Conservation (phyloP, 768 basidiomycete species). For the Pleurotus tuoliensis region DNA sequence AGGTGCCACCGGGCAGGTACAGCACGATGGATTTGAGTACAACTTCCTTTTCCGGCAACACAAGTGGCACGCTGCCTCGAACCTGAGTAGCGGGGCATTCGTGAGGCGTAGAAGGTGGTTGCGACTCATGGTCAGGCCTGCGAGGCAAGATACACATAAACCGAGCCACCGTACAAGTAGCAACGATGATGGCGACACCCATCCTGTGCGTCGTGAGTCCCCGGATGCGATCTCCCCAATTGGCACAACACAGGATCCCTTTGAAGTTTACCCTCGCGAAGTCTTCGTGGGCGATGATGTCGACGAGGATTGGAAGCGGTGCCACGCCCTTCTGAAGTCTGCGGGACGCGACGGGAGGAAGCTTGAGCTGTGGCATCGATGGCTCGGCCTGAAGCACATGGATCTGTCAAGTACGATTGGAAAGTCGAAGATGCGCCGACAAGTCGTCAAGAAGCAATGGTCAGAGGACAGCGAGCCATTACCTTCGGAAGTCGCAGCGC, state of each 20-base stretch:
- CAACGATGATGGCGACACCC: background rate
- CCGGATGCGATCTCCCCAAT: background rate
- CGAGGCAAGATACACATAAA: constrained; percentile 22
- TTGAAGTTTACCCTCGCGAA: constrained; percentile 27
- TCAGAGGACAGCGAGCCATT: constrained; percentile 38
- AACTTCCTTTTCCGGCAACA: constrained; percentile 70
- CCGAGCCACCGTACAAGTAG: background rate
- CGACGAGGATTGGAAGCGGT: constrained; percentile 58
- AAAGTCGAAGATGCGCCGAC: constrained; percentile 27
- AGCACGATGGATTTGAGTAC: constrained; percentile 84
- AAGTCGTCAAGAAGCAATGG: constrained; percentile 35
- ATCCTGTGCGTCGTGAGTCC: background rate
- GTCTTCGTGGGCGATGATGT: constrained; percentile 53
- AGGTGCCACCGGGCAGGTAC: constrained; percentile 66
- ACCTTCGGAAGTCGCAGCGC: constrained; percentile 22
- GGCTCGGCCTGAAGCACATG: constrained; percentile 49
- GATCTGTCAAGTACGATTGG: constrained; percentile 13
- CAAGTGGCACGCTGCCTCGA: constrained; percentile 63
- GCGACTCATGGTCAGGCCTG: constrained; percentile 77
- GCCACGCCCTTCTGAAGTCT: constrained; percentile 45
- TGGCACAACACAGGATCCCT: constrained; percentile 8
- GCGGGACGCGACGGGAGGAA: constrained; percentile 67
- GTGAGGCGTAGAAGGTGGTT: constrained; percentile 82
- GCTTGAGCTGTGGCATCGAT: constrained; percentile 71
- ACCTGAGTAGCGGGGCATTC: constrained; percentile 65